Base-by-base conservation (phyloP, 1,284 basidiomycete genomes). In the Xerocomus amazonicus region DNA sequence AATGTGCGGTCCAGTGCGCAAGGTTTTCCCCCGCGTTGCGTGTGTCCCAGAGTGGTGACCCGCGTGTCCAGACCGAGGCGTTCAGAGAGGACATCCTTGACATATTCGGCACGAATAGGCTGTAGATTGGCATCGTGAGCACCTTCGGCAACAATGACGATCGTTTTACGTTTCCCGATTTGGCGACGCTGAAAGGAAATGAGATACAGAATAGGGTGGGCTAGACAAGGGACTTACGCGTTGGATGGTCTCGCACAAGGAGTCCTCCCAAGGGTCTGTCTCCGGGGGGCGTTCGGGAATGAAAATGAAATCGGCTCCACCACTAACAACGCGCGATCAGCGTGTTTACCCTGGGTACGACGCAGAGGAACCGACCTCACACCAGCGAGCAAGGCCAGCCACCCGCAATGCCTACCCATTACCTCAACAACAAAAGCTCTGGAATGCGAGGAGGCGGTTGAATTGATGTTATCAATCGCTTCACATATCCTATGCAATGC, bases 341-440 rank as follows among this genome's bases (percentile, higher is more conserved):
- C 41, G 43, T 32, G 45, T 23, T 8, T 19, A 16, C 37, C 44
- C 13, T 23, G 17, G 34, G 29, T 9, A n/a, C n/a, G 43, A 8
- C n/a, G 33, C 19, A 48, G 28, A 35, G 28, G 29, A 2, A 63
- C 78, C 53, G 61, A 88, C 79, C 90, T 91, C 41, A 98, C 87
- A 56, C 91, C 94, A 7, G 95, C 95, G 68, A 95, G 80, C 35
- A 98, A 75, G 1, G 96, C 94, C 26, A 99, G 78, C 97, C 95
- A 99, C 32, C 97, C 97, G 67, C 97, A 99, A 66, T 98, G 92
- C 43, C 96, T 77, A 26, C 97, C 97, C 97, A 99, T 99, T 54
- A 99, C 96, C 68, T 99, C 97, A 31, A 99, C 80, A 43, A 99
- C 96, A 70, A 99, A 99, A 0, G 97, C 97, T 56, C 97, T 83